Base-by-base conservation (phyloP, 805 yeast genomes). In the Metschnikowia borealis region DNA sequence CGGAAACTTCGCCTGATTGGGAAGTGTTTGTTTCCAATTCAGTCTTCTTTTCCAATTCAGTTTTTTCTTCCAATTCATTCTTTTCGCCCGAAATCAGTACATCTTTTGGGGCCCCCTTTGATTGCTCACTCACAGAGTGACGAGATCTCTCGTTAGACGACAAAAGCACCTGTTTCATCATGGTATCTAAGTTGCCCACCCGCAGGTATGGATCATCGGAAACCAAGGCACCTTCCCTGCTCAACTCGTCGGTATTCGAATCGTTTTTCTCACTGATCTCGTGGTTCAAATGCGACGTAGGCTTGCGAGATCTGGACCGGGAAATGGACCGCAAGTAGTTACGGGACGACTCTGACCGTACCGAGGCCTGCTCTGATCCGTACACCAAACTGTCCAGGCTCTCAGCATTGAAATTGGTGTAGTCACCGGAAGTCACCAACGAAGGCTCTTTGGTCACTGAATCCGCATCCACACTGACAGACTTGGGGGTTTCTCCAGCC, bases 271-370 rank as follows among this genome's bases (percentile, higher is more conserved):
- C 70, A 15, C 23, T 63, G 6, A 38, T 21, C 10, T 52, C 52
- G 29, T 47, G 44, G 26, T 37, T 43, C 29, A 38, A 41, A 13
- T 11, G 41, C 29, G 46, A 44, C 6, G 55, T 44, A 3, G 60
- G 59, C 32, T 55, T 57, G 64, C 86, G 74, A 6, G 86, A 80
- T 59, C 87, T 71, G 1, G 87, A 82, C 63, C 87, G 72, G 1
- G 87, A 83, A 41, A 83, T 81, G 0, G 86, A 79, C 57, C 90
- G 77, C 55, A 85, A 70, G 61, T 83, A 85, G 52, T 80, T 71
- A 38, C 78, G 65, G 0, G 83, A 77, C 15, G 82, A 70, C 38
- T 57, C 62, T 0, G 75, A 60, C 60, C 77, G 58, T 58, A 73
- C 55, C 56, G 68, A 65, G 49, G 60, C 66, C 53, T 63, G 54